These are phyloP conservation scores for Backusella parvicylindrica DNA, from an alignment of 192 early-diverging fungal genomes.

Conservation along the genomic window DNA sequence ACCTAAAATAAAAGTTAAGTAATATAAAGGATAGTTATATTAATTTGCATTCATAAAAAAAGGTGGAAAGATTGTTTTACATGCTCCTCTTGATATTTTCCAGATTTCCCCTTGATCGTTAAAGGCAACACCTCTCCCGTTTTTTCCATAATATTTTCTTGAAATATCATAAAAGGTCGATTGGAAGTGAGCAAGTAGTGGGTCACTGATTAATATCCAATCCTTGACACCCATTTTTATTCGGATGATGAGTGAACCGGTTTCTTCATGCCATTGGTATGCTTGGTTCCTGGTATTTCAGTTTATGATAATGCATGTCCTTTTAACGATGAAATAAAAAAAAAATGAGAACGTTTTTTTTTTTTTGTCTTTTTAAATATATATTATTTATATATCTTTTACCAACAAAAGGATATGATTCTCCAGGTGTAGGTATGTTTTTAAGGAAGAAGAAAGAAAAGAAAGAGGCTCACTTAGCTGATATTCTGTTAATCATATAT, in stretches of 20 bases:
- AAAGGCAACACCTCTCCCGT: background rate
- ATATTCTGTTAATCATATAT: too few species aligned
- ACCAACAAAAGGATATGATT: background rate
- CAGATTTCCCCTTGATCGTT: background rate
- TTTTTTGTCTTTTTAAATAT: too few species aligned
- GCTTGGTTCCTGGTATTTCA: background rate
- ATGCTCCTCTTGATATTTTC: background rate
- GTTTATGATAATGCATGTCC: background rate
- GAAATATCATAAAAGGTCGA: background rate
- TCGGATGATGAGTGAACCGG: background rate
- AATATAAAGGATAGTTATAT: background rate
- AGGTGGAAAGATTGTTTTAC: too few species aligned
- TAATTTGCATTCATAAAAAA: too few species aligned
- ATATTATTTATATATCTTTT: background rate
- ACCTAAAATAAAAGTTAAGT: too few species aligned
- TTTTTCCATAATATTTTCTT: background rate
- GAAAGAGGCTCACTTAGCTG: too few species aligned
- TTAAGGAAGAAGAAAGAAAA: too few species aligned
- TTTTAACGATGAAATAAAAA: too few species aligned
- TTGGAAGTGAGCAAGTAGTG: background rate
- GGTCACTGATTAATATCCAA: slow-evolving; percentile 9
- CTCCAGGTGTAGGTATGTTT: background rate
- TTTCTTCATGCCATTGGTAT: background rate
- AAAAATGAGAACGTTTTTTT: too few species aligned
- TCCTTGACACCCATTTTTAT: slow-evolving; percentile 1